phyloP scores from a whole-genome alignment of 208 protist species.

The Leishmania mexicana region DNA sequence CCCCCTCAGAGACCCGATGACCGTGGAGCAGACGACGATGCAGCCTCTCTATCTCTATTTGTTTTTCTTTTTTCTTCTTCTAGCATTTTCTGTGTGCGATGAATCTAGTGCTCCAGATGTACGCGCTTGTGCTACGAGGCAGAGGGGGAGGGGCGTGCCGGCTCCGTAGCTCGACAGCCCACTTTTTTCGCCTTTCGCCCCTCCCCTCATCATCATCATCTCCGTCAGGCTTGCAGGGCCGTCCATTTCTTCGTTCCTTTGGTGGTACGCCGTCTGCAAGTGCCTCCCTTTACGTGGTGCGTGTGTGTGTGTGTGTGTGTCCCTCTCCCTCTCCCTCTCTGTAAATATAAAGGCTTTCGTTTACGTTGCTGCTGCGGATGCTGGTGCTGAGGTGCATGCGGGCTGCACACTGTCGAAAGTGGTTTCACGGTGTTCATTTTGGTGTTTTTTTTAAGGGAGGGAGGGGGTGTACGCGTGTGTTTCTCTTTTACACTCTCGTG shows the following conservation, averaged over 20 bases:
- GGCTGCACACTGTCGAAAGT: too few species aligned
- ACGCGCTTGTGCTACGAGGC: not conserved
- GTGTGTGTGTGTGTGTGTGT: not conserved
- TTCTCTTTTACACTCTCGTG: too few species aligned
- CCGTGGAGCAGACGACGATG: not conserved
- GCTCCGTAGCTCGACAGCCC: not conserved
- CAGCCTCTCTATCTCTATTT: constrained; percentile 16
- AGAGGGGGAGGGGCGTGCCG: not conserved
- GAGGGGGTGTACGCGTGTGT: not conserved
- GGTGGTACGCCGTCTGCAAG: not conserved
- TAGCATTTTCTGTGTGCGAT: not conserved
- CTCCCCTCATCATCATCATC: not conserved
- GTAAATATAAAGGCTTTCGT: too few species aligned
- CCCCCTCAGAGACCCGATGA: constrained; percentile 6
- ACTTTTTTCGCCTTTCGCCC: not conserved
- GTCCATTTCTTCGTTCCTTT: not conserved
- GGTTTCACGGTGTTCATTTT: too few species aligned
- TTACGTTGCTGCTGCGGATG: too few species aligned
- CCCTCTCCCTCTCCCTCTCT: too few species aligned
- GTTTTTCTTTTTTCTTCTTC: not conserved
- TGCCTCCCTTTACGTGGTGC: not conserved
- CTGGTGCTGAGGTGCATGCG: too few species aligned
- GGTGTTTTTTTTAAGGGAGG: not conserved
- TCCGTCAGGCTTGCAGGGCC: not conserved
- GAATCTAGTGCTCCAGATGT: not conserved